Conservation (phyloP, 352 stramenopile species). For the Pythium myriotylum region DNA sequence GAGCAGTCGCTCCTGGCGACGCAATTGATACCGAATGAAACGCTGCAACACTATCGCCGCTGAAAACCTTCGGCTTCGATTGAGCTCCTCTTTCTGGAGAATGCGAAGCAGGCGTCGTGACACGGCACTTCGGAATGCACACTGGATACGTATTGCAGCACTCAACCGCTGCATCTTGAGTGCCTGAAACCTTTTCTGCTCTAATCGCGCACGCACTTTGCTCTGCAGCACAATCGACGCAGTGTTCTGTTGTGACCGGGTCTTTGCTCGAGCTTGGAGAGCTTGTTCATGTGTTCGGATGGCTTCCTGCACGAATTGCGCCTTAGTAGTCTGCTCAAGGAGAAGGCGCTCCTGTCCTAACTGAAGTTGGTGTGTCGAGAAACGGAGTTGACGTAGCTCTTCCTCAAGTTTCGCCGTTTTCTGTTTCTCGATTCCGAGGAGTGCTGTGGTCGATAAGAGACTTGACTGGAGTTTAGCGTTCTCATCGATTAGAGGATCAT, state of each 20-base stretch:
- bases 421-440: conserved; percentile 24
- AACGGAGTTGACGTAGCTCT: conserved; percentile 18
- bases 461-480: conserved; percentile 4
- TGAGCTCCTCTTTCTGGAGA: conserved; percentile 25
- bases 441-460: conserved; percentile 6
- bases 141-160: conserved; percentile 49
- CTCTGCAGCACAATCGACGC: conserved; percentile 70
- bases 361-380: conserved; percentile 16
- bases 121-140: conserved; percentile 26
- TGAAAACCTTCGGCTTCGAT: not conserved
- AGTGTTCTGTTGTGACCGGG: conserved; percentile 36
- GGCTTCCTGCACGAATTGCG: conserved; percentile 42
- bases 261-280: conserved; percentile 39
- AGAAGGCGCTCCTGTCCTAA: conserved; percentile 43
- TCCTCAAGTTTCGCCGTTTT: conserved; percentile 18
- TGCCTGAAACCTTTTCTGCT: conserved; percentile 67
- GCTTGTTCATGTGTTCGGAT: conserved; percentile 43
- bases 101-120: conserved; percentile 21
- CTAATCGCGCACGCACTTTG: conserved; percentile 48
- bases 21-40: conserved; percentile 43
- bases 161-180: conserved; percentile 45
- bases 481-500: not conserved
- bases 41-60: conserved; percentile 38
- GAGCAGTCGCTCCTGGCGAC: conserved; percentile 40
- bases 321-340: conserved; percentile 45